Conservation (phyloP, 1,139 yeast species). For the Protomyces inouyei region DNA sequence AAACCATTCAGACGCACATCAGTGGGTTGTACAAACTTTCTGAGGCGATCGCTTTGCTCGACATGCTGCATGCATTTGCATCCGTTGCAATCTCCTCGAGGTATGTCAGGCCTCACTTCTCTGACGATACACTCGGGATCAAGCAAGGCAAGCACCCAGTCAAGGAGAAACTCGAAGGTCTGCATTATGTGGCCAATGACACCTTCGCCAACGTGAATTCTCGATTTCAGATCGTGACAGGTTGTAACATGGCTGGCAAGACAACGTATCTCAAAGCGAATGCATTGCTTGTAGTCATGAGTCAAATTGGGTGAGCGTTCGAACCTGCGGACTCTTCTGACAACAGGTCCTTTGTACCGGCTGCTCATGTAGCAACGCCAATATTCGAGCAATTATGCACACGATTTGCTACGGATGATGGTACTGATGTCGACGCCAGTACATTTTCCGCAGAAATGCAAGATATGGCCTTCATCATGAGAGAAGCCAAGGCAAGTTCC, state of each 20-base stretch:
- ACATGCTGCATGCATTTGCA: slow-evolving; percentile 45
- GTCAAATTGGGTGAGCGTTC: slow-evolving; percentile 62
- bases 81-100: slow-evolving; percentile 35
- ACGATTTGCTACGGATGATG: slow-evolving; percentile 68
- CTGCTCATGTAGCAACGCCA: slow-evolving; percentile 50
- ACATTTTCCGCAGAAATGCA: slow-evolving; percentile 71
- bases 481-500: slow-evolving; percentile 49
- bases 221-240: slow-evolving; percentile 58
- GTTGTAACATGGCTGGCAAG: slow-evolving; percentile 77
- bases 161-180: slow-evolving; percentile 49
- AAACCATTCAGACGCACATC: slow-evolving; percentile 35
- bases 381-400: slow-evolving; percentile 52
- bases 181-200: slow-evolving; percentile 65
- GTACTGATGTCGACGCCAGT: slow-evolving; percentile 61
- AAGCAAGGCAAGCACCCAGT: slow-evolving; percentile 71
- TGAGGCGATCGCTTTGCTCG: slow-evolving; percentile 47
- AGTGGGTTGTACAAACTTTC: slow-evolving; percentile 45
- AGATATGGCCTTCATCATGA: slow-evolving; percentile 57
- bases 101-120: slow-evolving; percentile 32
- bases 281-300: slow-evolving; percentile 58
- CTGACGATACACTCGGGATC: slow-evolving; percentile 37
- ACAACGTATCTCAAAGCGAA: slow-evolving; percentile 62
- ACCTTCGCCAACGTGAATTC: slow-evolving; percentile 47
- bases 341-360: slow-evolving; percentile 56
- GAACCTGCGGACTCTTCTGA: background rate